phyloP scores from a whole-genome alignment of 352 stramenopile genomes.

The Blastocystis sp. region DNA sequence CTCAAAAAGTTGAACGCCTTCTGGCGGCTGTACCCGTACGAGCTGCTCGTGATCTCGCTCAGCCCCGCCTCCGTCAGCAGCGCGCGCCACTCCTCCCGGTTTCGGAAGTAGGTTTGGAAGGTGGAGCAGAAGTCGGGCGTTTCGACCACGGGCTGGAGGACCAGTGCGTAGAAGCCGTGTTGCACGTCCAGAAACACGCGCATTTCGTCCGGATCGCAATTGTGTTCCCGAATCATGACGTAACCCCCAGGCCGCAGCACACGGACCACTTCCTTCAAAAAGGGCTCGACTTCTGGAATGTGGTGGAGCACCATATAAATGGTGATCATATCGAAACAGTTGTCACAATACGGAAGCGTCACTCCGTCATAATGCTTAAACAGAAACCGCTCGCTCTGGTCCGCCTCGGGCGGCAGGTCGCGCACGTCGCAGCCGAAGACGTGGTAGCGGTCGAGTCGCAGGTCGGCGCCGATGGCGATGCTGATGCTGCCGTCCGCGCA shows the following conservation, averaged over 20 bases:
- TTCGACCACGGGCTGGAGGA: constrained; percentile 30
- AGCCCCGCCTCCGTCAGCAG: constrained; percentile 19
- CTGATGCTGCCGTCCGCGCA: constrained; percentile 57
- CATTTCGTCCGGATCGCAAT: constrained; percentile 48
- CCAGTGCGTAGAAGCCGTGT: constrained; percentile 53
- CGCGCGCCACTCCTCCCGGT: constrained; percentile 8
- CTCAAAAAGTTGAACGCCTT: neutral
- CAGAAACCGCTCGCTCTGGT: constrained; percentile 18
- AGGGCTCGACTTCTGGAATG: constrained; percentile 33
- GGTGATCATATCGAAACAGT: constrained; percentile 47
- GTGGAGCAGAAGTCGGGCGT: constrained; percentile 65
- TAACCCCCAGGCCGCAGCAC: constrained; percentile 26
- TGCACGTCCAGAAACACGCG: constrained; percentile 51
- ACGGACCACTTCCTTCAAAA: constrained; percentile 53
- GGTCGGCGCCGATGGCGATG: constrained; percentile 23
- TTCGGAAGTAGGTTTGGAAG: constrained; percentile 64
- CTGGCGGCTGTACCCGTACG: neutral
- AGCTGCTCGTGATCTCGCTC: neutral
- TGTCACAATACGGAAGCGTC: constrained; percentile 48
- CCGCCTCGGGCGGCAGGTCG: constrained; percentile 42
- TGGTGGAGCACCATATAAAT: constrained; percentile 63
- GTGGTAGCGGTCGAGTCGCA: neutral
- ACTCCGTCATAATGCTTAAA: constrained; percentile 62
- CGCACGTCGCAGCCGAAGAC: constrained; percentile 68
- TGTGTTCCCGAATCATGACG: constrained; percentile 60